Percentiles rank a stretch among this genome's conserved stretches.
These are phyloP conservation scores for Calonectria fujianensis DNA, from an alignment of 2,329 filamentous ascomycete species.

Conservation along the genomic window DNA sequence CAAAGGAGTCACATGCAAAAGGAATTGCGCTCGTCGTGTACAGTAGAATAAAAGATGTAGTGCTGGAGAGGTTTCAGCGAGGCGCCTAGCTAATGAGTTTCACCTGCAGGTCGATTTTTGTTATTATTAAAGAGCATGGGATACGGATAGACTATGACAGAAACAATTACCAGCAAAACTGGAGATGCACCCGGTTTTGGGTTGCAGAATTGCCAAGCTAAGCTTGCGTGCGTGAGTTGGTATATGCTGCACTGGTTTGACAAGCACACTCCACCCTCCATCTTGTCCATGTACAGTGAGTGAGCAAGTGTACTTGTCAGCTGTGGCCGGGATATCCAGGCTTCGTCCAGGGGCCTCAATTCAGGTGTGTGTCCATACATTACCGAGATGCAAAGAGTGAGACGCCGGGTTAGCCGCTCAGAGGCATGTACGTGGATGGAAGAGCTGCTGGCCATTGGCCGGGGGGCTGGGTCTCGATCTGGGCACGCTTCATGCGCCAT, in stretches of 20 bases:
- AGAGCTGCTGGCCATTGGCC: conserved; percentile 31
- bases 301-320: neutral
- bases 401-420: conserved; percentile 30
- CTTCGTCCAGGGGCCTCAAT: neutral
- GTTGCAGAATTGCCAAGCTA: neutral
- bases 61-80: conserved; percentile 25
- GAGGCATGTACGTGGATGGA: conserved; percentile 2
- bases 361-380: neutral
- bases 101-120: conserved; percentile 19
- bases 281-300: neutral
- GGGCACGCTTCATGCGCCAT: conserved; percentile 41
- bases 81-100: conserved; percentile 41
- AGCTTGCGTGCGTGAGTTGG: neutral
- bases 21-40: conserved; percentile 46
- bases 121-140: conserved; percentile 19
- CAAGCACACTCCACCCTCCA: neutral
- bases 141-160: conserved; percentile 20
- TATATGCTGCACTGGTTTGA: neutral
- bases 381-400: neutral
- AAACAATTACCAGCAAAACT: neutral
- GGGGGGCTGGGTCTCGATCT: conserved; percentile 29
- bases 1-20: conserved; percentile 38
- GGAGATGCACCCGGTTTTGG: neutral
- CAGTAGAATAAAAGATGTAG: conserved; percentile 48
- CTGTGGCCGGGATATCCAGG: neutral